Evolutionary conservation across 2,329 filamentous ascomycete genomes (phyloP).

Genomic region (Hymenoscyphus fraxineus): DNA sequence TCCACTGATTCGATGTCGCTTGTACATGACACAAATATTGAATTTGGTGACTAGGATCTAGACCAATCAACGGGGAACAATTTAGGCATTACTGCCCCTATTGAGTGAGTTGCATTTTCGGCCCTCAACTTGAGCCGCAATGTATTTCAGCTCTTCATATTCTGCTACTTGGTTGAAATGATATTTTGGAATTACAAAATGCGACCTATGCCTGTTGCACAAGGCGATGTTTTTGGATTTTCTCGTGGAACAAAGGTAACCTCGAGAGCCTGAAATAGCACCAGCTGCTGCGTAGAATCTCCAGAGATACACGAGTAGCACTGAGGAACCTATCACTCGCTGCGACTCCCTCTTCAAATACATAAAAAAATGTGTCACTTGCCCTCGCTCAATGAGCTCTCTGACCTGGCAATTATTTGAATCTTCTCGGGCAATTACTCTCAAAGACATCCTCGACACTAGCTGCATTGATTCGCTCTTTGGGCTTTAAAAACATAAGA

Average conservation of each 20-base stretch:
- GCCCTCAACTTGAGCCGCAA: background rate
- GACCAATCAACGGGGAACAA: background rate
- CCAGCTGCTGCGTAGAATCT: background rate
- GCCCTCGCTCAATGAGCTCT: background rate
- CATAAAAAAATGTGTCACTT: background rate
- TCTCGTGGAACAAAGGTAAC: background rate
- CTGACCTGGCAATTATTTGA: background rate
- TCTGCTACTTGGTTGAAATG: background rate
- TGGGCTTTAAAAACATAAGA: background rate
- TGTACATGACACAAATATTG: background rate
- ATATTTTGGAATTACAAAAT: background rate
- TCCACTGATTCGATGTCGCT: background rate
- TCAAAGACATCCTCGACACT: background rate
- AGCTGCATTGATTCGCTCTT: background rate
- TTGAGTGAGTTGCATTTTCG: background rate
- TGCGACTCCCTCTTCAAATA: background rate
- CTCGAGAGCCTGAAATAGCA: background rate
- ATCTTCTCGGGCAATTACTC: background rate
- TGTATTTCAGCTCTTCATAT: background rate
- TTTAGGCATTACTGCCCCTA: background rate
- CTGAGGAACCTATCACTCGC: background rate
- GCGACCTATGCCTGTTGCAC: background rate
- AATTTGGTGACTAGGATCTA: background rate
- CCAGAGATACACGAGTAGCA: too few relatives aligned
- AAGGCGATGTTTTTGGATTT: background rate